These are phyloP conservation scores for Podaxis sp. DNA, from an alignment of 768 basidiomycete species.

Conservation along the genomic window DNA sequence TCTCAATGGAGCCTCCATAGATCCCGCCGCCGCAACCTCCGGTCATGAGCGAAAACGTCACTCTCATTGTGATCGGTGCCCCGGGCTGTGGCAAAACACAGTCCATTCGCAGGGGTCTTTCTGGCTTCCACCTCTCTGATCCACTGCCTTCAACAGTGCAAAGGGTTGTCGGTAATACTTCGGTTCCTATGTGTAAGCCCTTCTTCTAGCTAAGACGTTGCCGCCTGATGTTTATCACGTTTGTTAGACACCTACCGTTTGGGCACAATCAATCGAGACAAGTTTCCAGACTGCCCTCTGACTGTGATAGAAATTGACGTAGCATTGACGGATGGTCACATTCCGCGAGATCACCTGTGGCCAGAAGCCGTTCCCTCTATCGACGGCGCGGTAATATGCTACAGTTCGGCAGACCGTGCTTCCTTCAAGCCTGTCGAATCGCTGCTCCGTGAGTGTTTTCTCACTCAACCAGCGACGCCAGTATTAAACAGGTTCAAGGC, in stretches of 20 bases:
- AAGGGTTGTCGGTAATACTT: conserved; percentile 5
- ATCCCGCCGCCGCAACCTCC: neutral
- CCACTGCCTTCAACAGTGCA: conserved; percentile 30
- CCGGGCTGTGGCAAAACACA: conserved; percentile 83
- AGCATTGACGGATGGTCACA: conserved; percentile 29
- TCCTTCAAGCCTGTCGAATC: conserved; percentile 69
- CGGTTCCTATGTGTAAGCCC: conserved; percentile 8
- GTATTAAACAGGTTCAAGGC: conserved; percentile 36
- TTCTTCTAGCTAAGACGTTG: neutral
- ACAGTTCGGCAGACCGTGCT: conserved; percentile 61
- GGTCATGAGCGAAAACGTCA: conserved; percentile 33
- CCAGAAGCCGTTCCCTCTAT: conserved; percentile 56
- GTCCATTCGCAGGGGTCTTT: conserved; percentile 75
- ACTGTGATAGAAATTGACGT: conserved; percentile 58
- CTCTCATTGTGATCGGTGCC: conserved; percentile 78
- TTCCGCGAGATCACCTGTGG: conserved; percentile 33
- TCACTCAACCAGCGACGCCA: neutral
- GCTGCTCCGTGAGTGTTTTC: conserved; percentile 61
- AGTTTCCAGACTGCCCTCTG: conserved; percentile 39
- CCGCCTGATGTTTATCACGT: conserved; percentile 2
- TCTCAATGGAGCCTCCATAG: conserved; percentile 2
- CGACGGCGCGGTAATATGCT: conserved; percentile 84
- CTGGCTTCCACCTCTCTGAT: conserved; percentile 52
- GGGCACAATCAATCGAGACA: conserved; percentile 19
- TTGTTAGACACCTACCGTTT: conserved; percentile 29